Evolutionary conservation across 2,329 filamentous ascomycete genomes (phyloP).

Genomic region (Penicillium sp.): DNA sequence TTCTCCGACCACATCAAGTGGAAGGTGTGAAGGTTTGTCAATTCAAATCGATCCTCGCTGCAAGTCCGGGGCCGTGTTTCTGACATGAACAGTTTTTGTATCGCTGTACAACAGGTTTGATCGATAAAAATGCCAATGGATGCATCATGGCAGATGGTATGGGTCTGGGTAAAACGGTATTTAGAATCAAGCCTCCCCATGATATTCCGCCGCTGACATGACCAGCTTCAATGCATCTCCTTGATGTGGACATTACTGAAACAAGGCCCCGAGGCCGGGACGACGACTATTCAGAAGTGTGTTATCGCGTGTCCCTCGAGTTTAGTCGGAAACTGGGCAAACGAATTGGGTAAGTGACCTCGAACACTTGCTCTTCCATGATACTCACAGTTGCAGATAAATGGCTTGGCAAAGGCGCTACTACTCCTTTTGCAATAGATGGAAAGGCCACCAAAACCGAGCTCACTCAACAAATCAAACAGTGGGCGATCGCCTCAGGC

Average conservation of each 20-base stretch:
- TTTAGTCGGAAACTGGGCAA: constrained; percentile 96
- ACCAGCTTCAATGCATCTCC: constrained; percentile 79
- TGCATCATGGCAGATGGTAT: constrained; percentile 99
- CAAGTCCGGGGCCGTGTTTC: constrained; percentile 11
- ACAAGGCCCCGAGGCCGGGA: constrained; percentile 92
- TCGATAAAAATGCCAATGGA: constrained; percentile 87
- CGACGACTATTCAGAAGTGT: constrained; percentile 88
- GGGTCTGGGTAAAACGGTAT: constrained; percentile 85
- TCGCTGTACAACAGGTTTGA: constrained; percentile 86
- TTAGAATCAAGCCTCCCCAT: constrained; percentile 1
- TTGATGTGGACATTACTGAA: constrained; percentile 96
- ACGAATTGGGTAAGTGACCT: constrained; percentile 76
- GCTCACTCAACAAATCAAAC: constrained; percentile 78
- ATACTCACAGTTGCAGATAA: constrained; percentile 50
- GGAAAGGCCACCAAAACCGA: constrained; percentile 95
- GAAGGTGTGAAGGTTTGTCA: constrained; percentile 75
- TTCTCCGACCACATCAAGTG: constrained; percentile 91
- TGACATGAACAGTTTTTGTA: constrained; percentile 67
- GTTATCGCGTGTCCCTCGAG: constrained; percentile 96
- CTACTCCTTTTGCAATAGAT: constrained; percentile 91
- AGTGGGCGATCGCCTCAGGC: constrained; percentile 92
- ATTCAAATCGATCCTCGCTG: neutral
- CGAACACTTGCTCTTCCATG: neutral
- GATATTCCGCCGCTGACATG: constrained; percentile 20
- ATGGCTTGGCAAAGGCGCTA: constrained; percentile 89